Evolutionary conservation across 176 grass and related monocot genomes (phyloP).

Genomic region (Tillandsia leiboldiana): DNA sequence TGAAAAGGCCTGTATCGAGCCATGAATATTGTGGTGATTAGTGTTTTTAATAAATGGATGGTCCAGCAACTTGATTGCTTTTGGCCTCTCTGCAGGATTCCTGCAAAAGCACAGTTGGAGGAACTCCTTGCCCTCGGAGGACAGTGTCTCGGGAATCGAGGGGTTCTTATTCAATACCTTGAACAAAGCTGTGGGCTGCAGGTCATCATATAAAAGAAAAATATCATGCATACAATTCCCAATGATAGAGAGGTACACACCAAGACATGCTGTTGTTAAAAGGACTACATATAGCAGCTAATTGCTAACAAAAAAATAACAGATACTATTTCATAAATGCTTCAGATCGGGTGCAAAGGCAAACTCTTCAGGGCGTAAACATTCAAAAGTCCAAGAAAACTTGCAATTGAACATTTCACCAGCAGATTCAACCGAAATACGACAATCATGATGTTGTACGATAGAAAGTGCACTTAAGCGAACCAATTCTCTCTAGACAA

Average conservation of each 20-base stretch:
- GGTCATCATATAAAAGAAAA: not conserved
- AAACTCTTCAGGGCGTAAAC: not conserved
- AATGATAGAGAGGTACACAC: no score
- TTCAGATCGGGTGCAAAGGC: no score
- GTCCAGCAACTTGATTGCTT: constrained; percentile 52
- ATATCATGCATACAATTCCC: not conserved
- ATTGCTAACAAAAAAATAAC: no score
- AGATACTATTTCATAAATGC: no score
- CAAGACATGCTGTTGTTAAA: no score
- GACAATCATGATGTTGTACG: no score
- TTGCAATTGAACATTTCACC: not conserved
- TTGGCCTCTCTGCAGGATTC: constrained; percentile 68
- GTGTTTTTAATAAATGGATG: constrained; percentile 81
- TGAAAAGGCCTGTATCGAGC: constrained; percentile 46
- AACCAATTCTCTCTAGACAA: no score
- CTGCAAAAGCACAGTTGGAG: constrained; percentile 75
- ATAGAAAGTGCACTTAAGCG: no score
- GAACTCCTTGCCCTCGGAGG: constrained; percentile 68
- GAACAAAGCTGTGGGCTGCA: constrained; percentile 85
- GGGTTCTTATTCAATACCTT: constrained; percentile 76
- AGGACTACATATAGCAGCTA: no score
- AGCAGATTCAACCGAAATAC: no score
- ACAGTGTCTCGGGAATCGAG: constrained; percentile 57
- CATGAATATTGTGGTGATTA: constrained; percentile 50
- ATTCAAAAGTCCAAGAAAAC: not conserved